phyloP scores from a whole-genome alignment of 2,329 filamentous ascomycete species.

The Pseudogymnoascus sp. region DNA sequence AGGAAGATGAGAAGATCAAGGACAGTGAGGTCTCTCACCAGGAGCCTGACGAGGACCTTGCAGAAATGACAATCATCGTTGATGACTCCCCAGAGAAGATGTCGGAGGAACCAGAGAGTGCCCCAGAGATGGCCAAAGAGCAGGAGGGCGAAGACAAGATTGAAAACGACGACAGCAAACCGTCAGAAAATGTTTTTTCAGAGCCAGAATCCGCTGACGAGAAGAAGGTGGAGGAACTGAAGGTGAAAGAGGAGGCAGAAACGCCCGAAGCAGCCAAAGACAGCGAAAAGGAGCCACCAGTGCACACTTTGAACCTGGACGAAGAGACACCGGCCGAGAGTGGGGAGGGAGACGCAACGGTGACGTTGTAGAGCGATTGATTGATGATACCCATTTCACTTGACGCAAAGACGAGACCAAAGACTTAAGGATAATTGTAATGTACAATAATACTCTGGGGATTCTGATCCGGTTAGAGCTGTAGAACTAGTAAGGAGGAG shows the following conservation, averaged over 20 bases:
- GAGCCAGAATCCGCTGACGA: constrained; percentile 10
- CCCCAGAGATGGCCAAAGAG: constrained; percentile 8
- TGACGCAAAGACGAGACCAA: constrained; percentile 9
- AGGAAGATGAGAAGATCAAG: constrained; percentile 6
- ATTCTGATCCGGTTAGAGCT: constrained; percentile 9
- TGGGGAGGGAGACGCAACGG: background rate
- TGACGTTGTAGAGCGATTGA: constrained; percentile 8
- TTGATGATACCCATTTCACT: constrained; percentile 10
- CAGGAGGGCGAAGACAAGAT: constrained; percentile 14
- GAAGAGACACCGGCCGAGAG: background rate
- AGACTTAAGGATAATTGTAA: constrained; percentile 10
- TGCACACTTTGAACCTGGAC: constrained; percentile 8
- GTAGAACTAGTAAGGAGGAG: background rate
- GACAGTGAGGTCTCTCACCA: constrained; percentile 24
- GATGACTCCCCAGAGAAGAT: constrained; percentile 20
- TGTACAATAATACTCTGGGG: constrained; percentile 9
- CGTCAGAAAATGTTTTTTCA: constrained; percentile 12
- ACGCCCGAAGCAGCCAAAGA: constrained; percentile 22
- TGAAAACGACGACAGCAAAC: constrained; percentile 13
- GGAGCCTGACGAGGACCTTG: background rate
- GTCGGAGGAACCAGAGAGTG: constrained; percentile 21
- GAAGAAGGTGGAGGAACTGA: constrained; percentile 16
- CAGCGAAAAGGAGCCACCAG: constrained; percentile 14
- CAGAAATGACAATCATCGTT: constrained; percentile 14
- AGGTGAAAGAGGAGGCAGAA: constrained; percentile 20